Evolutionary conservation across 2,329 filamentous ascomycete species (phyloP).

Genomic region (Trichoderma sp.): DNA sequence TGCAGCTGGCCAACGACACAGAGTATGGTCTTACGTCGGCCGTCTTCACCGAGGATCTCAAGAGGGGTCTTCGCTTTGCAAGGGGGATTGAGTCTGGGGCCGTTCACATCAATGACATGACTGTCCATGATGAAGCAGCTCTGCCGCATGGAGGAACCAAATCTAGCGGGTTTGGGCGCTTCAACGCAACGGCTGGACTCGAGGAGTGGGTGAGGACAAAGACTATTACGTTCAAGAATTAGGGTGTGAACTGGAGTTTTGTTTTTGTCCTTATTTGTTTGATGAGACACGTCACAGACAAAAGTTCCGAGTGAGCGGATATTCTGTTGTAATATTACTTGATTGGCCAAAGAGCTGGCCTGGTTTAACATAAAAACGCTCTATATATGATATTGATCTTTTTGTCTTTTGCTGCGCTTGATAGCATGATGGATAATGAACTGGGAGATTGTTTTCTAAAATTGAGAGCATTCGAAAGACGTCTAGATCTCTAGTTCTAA

Average conservation of each 20-base stretch:
- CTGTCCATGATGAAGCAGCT: slow-evolving; percentile 63
- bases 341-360: not conserved
- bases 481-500: slow-evolving; percentile 5
- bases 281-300: not conserved
- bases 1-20: slow-evolving; percentile 76
- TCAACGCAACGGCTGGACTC: slow-evolving; percentile 55
- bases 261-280: not conserved
- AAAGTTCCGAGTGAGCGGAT: not conserved
- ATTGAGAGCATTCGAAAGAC: not conserved
- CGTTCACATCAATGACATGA: slow-evolving; percentile 68
- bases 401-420: not conserved
- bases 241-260: not conserved
- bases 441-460: not conserved
- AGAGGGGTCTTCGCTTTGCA: slow-evolving; percentile 60
- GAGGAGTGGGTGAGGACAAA: slow-evolving; percentile 66
- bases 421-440: not conserved
- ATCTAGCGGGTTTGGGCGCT: slow-evolving; percentile 64
- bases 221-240: slow-evolving; percentile 59
- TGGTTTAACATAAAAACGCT: not conserved
- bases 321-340: not conserved
- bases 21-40: slow-evolving; percentile 74
- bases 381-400: not conserved
- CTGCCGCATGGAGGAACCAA: slow-evolving; percentile 69
- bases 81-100: slow-evolving; percentile 66
- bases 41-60: slow-evolving; percentile 71